Evolutionary conservation across 805 yeast genomes (phyloP).

Genomic region (Candida nonsorbophila): DNA sequence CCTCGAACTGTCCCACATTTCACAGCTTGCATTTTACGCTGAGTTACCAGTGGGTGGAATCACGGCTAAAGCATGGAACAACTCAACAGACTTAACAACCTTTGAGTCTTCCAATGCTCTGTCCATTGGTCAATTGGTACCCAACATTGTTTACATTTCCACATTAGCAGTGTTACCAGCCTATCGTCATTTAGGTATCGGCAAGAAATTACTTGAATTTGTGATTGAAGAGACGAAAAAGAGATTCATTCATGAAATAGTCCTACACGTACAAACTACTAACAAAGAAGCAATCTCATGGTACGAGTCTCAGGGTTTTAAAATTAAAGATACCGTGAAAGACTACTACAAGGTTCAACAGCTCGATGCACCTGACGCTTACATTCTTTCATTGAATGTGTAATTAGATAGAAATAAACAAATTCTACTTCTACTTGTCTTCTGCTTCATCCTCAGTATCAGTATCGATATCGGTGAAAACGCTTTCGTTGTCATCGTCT

Average conservation of each 20-base stretch:
- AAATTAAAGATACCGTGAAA: conserved; percentile 25
- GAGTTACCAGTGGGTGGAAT: conserved; percentile 81
- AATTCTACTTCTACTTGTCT: conserved; percentile 4
- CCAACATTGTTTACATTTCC: conserved; percentile 59
- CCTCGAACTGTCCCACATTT: conserved; percentile 43
- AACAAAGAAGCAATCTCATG: conserved; percentile 41
- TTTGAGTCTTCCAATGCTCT: conserved; percentile 23
- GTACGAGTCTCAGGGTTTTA: conserved; percentile 50
- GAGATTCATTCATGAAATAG: conserved; percentile 48
- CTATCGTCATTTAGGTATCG: conserved; percentile 61
- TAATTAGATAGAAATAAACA: conserved; percentile 8
- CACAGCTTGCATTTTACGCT: conserved; percentile 58
- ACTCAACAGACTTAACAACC: conserved; percentile 20
- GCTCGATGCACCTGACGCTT: conserved; percentile 46
- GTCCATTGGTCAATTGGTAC: conserved; percentile 24
- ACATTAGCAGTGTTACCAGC: conserved; percentile 61
- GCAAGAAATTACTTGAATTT: conserved; percentile 50
- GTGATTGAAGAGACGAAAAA: conserved; percentile 52
- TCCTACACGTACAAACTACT: conserved; percentile 47
- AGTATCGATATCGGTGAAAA: conserved; percentile 41
- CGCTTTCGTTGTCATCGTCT: conserved; percentile 36
- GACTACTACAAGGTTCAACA: conserved; percentile 46
- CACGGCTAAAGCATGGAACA: conserved; percentile 48
- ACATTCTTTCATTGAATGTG: conserved; percentile 25
- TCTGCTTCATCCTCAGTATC: conserved; percentile 40